phyloP scores from a whole-genome alignment of 805 yeast species.

The Barnettozyma pratensis region DNA sequence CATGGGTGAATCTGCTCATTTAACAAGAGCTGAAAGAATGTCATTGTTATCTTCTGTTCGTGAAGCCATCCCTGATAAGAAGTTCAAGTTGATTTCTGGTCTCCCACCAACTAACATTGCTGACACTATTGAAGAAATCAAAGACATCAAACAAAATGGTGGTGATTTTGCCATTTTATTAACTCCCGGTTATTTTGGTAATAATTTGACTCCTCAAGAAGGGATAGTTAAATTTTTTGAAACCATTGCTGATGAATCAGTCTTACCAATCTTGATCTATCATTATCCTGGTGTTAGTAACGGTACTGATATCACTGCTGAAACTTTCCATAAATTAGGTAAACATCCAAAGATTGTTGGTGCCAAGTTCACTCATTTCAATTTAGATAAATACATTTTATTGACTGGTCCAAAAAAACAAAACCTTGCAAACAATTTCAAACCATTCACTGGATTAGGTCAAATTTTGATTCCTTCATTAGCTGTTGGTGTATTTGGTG shows the following conservation, averaged over 20 bases:
- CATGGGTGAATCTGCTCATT: conserved; percentile 35
- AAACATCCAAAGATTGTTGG: conserved; percentile 34
- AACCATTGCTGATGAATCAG: conserved; percentile 28
- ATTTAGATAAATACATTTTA: conserved; percentile 38
- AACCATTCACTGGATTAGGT: conserved; percentile 46
- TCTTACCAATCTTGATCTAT: conserved; percentile 32
- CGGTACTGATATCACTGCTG: conserved; percentile 25
- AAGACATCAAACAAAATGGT: conserved; percentile 27
- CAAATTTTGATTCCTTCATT: conserved; percentile 45
- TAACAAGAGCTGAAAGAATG: conserved; percentile 29
- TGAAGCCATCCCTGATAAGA: conserved; percentile 28
- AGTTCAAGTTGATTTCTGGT: conserved; percentile 31
- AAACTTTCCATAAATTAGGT: conserved; percentile 24
- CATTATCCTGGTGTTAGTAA: conserved; percentile 35
- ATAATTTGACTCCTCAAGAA: conserved; percentile 27
- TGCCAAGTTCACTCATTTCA: conserved; percentile 40
- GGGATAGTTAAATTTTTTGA: conserved; percentile 30
- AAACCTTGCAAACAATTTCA: conserved; percentile 33
- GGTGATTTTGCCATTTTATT: conserved; percentile 31
- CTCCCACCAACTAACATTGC: conserved; percentile 24
- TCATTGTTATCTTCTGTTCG: conserved; percentile 26
- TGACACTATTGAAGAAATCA: conserved; percentile 26
- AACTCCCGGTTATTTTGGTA: conserved; percentile 34
- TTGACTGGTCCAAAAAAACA: conserved; percentile 33
- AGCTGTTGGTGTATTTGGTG: conserved; percentile 39